Evolutionary conservation across 345 rosid species (phyloP).

Genomic region (Eucalyptus cloeziana): DNA sequence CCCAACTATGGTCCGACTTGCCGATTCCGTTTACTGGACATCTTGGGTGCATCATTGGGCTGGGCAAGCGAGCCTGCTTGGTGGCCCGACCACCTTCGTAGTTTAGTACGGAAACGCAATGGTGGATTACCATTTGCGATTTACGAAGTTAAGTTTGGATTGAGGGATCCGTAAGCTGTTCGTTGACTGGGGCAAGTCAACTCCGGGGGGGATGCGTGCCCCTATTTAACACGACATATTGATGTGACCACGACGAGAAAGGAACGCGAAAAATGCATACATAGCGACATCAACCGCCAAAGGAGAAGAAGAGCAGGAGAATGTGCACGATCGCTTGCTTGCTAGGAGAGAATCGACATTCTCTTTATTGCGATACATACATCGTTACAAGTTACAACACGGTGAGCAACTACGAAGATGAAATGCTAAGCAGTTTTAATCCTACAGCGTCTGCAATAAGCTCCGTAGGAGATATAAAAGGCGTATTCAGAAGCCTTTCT

Average conservation of each 20-base stretch:
- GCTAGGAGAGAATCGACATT: not conserved
- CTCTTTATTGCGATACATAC: not conserved
- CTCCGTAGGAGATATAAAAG: not conserved
- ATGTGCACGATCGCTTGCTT: not conserved
- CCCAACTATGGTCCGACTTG: not conserved
- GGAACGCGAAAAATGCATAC: not conserved
- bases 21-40: not conserved
- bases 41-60: not conserved
- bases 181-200: not conserved
- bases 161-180: not conserved
- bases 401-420: not conserved
- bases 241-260: not conserved
- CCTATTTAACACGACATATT: not conserved
- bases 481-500: not conserved
- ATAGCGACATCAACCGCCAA: not conserved
- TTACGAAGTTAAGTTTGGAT: not conserved
- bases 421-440: not conserved
- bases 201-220: not conserved
- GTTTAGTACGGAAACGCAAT: rapidly evolving
- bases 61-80: not conserved
- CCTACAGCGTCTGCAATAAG: not conserved
- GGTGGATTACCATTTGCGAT: not conserved
- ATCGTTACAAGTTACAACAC: not conserved
- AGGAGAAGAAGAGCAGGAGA: not conserved
- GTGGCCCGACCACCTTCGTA: not conserved